Conservation (phyloP, 805 yeast genomes). For the Cyberlindnera euphorbiiphila region DNA sequence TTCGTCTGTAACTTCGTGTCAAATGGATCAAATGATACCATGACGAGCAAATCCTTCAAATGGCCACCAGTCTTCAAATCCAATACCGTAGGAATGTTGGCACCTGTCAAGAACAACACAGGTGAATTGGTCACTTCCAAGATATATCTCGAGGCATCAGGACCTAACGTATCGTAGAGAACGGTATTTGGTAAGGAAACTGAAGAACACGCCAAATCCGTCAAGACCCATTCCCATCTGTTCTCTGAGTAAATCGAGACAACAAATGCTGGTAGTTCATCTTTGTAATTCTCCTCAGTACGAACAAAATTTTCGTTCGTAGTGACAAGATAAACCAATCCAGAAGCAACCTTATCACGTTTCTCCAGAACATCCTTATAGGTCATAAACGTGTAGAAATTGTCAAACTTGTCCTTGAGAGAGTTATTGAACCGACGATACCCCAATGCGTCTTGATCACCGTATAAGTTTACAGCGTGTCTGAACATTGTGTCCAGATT, state of each 20-base stretch:
- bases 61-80: constrained; percentile 23
- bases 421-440: constrained; percentile 25
- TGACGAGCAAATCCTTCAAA: constrained; percentile 35
- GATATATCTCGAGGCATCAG: constrained; percentile 58
- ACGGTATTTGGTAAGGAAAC: constrained; percentile 41
- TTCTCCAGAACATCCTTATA: constrained; percentile 38
- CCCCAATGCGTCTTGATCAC: constrained; percentile 35
- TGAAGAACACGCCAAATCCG: constrained; percentile 47
- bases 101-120: constrained; percentile 45
- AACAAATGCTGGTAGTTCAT: constrained; percentile 5
- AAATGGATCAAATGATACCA: constrained; percentile 46
- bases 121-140: constrained; percentile 60
- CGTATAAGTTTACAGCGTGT: constrained; percentile 19
- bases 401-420: constrained; percentile 35
- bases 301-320: constrained; percentile 36
- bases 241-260: constrained; percentile 54
- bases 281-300: constrained; percentile 9
- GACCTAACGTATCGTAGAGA: constrained; percentile 54
- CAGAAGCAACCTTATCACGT: constrained; percentile 49
- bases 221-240: constrained; percentile 66
- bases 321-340: constrained; percentile 36
- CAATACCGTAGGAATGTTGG: constrained; percentile 40
- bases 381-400: constrained; percentile 38
- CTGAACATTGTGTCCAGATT: constrained; percentile 15
- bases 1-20: constrained; percentile 29